phyloP scores from a whole-genome alignment of 768 basidiomycete genomes.

The Lactarius indigo region DNA sequence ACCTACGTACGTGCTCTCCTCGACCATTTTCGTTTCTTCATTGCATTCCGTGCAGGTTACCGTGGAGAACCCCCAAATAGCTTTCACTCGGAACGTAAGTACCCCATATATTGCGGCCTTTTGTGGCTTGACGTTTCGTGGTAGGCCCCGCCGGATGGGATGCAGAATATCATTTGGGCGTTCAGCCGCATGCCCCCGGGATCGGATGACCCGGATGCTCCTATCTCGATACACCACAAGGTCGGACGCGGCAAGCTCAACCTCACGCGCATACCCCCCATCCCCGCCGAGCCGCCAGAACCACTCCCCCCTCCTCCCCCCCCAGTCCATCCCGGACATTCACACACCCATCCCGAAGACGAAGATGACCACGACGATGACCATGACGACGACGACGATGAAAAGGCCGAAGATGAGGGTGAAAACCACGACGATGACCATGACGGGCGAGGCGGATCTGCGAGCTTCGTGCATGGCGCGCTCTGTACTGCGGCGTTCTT shows the following conservation, averaged over 20 bases:
- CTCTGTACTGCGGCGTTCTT: constrained; percentile 52
- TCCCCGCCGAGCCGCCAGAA: constrained; percentile 6
- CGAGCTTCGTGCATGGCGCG: constrained; percentile 51
- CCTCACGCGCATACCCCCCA: constrained; percentile 38
- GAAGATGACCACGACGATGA: too few relatives aligned
- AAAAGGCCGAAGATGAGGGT: background rate
- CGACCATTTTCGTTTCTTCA: background rate
- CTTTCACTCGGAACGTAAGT: constrained; percentile 3
- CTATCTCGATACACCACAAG: constrained; percentile 46
- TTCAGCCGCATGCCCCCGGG: constrained; percentile 48
- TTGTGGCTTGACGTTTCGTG: background rate
- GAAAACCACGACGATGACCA: too few relatives aligned
- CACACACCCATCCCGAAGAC: background rate
- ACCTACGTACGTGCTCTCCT: constrained; percentile 34
- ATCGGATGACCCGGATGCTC: constrained; percentile 39
- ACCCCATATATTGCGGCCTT: too few relatives aligned
- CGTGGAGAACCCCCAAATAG: constrained; percentile 8
- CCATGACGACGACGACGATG: too few relatives aligned
- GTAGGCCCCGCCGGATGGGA: constrained; percentile 43
- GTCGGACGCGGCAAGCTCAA: constrained; percentile 43
- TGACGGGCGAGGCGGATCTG: background rate
- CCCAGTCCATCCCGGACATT: background rate
- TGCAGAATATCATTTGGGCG: constrained; percentile 55
- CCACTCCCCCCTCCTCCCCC: background rate
- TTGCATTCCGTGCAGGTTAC: background rate